Base-by-base conservation (phyloP, 208 protist genomes). In the Acanthamoeba castellanii region DNA sequence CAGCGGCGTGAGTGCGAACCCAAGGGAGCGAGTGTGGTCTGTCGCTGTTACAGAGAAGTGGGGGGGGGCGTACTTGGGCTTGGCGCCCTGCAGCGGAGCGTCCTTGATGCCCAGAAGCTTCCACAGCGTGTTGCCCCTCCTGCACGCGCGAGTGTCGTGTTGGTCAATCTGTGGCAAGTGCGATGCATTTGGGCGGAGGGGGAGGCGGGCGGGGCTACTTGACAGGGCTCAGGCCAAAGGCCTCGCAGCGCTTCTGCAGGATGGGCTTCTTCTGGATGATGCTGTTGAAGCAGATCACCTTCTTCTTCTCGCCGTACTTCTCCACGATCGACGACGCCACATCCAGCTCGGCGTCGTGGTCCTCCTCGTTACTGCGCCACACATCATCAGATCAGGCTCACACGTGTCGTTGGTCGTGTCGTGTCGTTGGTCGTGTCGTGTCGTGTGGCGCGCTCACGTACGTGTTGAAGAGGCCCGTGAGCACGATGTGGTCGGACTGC, bases 101-200 rank as follows among this genome's bases (percentile, higher is more conserved):
- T 88, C 81, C 81, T 88, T 88, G 50, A 88, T 34, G 16, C 81
- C 81, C 37, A 88, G n/a, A 9, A 88, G 45, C 52, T 88, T 88
- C 81, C 81, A 88, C 50, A 88, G 81, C 81, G 81, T 61, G 4
- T 59, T n/a, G 6, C 81, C 81, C 9, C 81, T 11, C 52, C 52
- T 88, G 32, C 72, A 0, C 2, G 27, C 0, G 30, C 0, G n/a
- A 0, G 37, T 42, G 16, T 8, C 32, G 8, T 1, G 37, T 81
- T 9, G 3, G 72, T 50, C 2, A 0, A 27, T 16, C 7, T 78
- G 22, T 0, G 70, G n/a, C 22, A n/a, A 88, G 81, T 59, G 25
- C 16, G 42, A 52, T 8, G 37, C 2, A 42, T 42, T 42, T 42
- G 37, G 37, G 37, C n/a, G n/a, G n/a, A n/a, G n/a, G n/a, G n/a